phyloP scores from a whole-genome alignment of 192 early-diverging fungal genomes.

The Umbelopsis sp. region DNA sequence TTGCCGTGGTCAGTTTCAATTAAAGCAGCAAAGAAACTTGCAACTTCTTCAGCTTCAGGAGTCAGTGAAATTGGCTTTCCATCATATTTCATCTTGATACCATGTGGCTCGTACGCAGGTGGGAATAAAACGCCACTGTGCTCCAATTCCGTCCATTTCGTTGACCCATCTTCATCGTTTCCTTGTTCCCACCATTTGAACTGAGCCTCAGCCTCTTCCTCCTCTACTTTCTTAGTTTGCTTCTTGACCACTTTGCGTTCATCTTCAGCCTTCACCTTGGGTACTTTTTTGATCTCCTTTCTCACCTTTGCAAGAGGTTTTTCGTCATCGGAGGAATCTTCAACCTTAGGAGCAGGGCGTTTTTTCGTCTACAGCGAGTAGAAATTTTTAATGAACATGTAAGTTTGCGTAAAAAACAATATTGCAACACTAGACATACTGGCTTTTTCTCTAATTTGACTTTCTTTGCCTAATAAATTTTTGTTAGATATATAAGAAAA shows the following conservation, averaged over 20 bases:
- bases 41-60: slow-evolving; percentile 91
- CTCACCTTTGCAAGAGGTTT: slow-evolving; percentile 16
- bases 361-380: neutral
- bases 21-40: slow-evolving; percentile 89
- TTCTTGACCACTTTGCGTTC: slow-evolving; percentile 23
- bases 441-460: slow-evolving; percentile 19
- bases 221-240: slow-evolving; percentile 36
- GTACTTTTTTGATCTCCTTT: slow-evolving; percentile 29
- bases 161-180: slow-evolving; percentile 56
- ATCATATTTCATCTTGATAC: slow-evolving; percentile 85
- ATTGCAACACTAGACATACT: slow-evolving; percentile 9
- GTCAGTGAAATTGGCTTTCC: slow-evolving; percentile 65
- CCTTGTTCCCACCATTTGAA: slow-evolving; percentile 74
- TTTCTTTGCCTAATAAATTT: slow-evolving; percentile 25
- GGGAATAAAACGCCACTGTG: slow-evolving; percentile 92
- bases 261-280: slow-evolving; percentile 33
- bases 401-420: neutral
- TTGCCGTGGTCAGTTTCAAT: slow-evolving; percentile 82
- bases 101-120: slow-evolving; percentile 88
- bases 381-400: neutral
- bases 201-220: slow-evolving; percentile 59
- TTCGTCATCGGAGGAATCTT: slow-evolving; percentile 20
- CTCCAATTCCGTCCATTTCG: slow-evolving; percentile 86
- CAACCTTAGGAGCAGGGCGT: slow-evolving; percentile 7
- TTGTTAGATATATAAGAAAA: too few relatives aligned